phyloP scores from a whole-genome alignment of 2,329 filamentous ascomycete genomes.

The Scedosporium minutisporum region DNA sequence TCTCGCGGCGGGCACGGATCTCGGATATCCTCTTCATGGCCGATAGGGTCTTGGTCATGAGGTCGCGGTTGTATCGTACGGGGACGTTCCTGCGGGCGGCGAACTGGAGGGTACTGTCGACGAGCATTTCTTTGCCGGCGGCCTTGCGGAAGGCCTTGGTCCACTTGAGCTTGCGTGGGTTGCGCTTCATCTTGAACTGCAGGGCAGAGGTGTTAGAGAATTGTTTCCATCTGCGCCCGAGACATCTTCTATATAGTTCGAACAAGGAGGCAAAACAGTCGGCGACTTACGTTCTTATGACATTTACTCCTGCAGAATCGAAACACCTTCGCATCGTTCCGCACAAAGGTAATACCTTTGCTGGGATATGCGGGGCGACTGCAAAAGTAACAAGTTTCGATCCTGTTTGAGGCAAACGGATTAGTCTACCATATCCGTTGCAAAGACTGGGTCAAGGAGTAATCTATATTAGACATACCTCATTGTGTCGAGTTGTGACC shows the following conservation, averaged over 20 bases:
- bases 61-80: slow-evolving; percentile 89
- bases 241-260: too few relatives aligned
- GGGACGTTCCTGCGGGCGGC: slow-evolving; percentile 88
- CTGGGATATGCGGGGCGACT: slow-evolving; percentile 41
- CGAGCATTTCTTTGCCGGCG: slow-evolving; percentile 78
- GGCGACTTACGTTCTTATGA: slow-evolving; percentile 43
- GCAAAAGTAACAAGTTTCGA: slow-evolving; percentile 37
- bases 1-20: slow-evolving; percentile 74
- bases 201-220: not conserved
- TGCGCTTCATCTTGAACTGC: slow-evolving; percentile 94
- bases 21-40: slow-evolving; percentile 88
- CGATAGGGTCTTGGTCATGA: slow-evolving; percentile 76
- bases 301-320: slow-evolving; percentile 52
- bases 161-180: slow-evolving; percentile 94
- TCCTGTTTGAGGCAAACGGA: slow-evolving; percentile 17
- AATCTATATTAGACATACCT: slow-evolving; percentile 8
- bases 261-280: too few relatives aligned
- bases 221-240: not conserved
- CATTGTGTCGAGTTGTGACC: slow-evolving; percentile 7
- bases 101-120: slow-evolving; percentile 90
- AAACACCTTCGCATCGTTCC: slow-evolving; percentile 39
- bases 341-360: slow-evolving; percentile 45
- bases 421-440: not conserved
- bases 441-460: not conserved
- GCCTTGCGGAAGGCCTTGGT: slow-evolving; percentile 81